Conservation (phyloP, 257 asterid genomes). For the Gardenia jasminoides region DNA sequence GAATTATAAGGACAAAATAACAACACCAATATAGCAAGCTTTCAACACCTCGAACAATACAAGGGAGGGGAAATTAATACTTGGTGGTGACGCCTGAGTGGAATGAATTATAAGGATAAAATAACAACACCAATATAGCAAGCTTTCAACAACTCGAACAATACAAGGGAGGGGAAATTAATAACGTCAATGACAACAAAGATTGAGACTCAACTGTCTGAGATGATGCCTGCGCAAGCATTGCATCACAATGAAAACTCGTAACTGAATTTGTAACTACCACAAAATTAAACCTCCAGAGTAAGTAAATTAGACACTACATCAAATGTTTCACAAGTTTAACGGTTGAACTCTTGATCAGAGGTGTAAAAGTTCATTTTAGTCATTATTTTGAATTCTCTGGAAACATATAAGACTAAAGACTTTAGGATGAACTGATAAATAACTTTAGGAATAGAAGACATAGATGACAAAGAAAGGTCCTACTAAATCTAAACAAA, state of each 20-base stretch:
- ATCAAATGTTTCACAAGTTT: not conserved
- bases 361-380: not conserved
- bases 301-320: not conserved
- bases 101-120: too few species aligned
- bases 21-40: not conserved
- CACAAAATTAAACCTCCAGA: not conserved
- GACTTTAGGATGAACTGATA: not conserved
- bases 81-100: not conserved
- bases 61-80: not conserved
- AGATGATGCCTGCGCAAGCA: too few species aligned
- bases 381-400: not conserved
- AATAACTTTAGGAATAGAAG: not conserved
- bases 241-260: not conserved
- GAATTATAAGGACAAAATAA: too few species aligned
- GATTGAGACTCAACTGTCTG: not conserved
- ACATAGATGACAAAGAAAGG: not conserved
- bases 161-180: not conserved
- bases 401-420: not conserved
- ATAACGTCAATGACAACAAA: not conserved
- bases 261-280: too few species aligned
- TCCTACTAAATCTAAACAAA: slow-evolving; percentile 11
- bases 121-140: not conserved
- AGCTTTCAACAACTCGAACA: not conserved
- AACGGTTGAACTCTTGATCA: too few species aligned
- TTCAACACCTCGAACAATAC: not conserved